Conservation (phyloP, 306 rosid species). For the Sicyos edulis region DNA sequence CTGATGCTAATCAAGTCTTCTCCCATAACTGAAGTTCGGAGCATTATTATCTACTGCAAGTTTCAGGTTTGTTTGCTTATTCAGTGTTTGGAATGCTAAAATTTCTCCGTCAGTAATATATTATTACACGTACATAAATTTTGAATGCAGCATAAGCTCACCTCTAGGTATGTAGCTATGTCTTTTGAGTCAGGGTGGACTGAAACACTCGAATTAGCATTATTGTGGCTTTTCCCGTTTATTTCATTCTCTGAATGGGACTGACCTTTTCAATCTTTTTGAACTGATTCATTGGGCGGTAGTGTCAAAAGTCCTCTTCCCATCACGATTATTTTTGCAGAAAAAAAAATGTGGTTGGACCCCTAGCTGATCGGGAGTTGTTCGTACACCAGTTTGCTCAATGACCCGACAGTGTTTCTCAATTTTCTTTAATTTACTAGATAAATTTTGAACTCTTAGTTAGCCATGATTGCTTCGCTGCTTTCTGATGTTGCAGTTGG, state of each 20-base stretch:
- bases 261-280: neutral
- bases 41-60: constrained; percentile 91
- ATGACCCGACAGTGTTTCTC: neutral
- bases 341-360: constrained; percentile 1
- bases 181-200: constrained; percentile 1
- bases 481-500: constrained; percentile 50
- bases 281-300: constrained; percentile 1
- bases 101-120: neutral
- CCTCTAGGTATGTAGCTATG: neutral
- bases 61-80: constrained; percentile 60
- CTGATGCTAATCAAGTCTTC: constrained; percentile 63
- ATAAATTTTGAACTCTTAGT: neutral
- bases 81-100: constrained; percentile 21
- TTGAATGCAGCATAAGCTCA: neutral
- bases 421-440: constrained; percentile 3
- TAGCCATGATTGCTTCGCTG: constrained; percentile 18
- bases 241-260: neutral
- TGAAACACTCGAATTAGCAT: neutral
- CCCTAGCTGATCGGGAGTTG: neutral
- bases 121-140: neutral
- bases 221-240: neutral
- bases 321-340: neutral
- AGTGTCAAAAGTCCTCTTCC: neutral
- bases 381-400: neutral
- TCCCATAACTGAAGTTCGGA: constrained; percentile 58